A percentile compares a stretch with the other conserved stretches of the same genome.
phyloP scores from a whole-genome alignment of 2,329 filamentous ascomycete genomes.

The Cladosporium sp. region DNA sequence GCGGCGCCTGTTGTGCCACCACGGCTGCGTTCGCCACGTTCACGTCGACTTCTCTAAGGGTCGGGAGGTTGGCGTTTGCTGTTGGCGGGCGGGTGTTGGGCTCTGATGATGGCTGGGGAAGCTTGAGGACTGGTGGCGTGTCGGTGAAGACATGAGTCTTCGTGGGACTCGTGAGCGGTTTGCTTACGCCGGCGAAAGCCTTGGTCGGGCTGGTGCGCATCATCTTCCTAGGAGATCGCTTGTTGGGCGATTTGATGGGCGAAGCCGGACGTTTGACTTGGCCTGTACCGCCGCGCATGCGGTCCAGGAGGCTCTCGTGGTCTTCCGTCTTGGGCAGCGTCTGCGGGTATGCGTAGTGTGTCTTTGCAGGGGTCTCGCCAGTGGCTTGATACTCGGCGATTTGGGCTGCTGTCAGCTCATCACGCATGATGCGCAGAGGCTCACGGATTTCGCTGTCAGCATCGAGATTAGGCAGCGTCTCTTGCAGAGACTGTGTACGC shows the following conservation, averaged over 20 bases:
- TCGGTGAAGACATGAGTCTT: constrained; percentile 33
- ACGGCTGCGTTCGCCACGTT: constrained; percentile 33
- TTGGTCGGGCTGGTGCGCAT: constrained; percentile 12
- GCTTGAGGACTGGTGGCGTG: constrained; percentile 23
- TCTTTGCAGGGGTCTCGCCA: constrained; percentile 79
- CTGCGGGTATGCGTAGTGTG: constrained; percentile 74
- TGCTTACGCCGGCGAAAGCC: constrained; percentile 26
- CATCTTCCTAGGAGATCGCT: constrained; percentile 28
- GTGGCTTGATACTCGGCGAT: constrained; percentile 81
- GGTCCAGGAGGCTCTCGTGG: constrained; percentile 55
- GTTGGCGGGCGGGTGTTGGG: constrained; percentile 25
- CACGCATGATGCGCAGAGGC: constrained; percentile 67
- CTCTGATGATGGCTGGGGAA: constrained; percentile 17
- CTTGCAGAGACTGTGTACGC: constrained; percentile 51
- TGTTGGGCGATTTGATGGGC: constrained; percentile 31
- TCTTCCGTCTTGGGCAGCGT: constrained; percentile 70
- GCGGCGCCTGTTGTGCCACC: constrained; percentile 16
- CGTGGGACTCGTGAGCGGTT: constrained; percentile 25
- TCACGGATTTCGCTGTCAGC: constrained; percentile 56
- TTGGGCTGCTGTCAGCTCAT: constrained; percentile 59
- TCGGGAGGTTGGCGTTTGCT: constrained; percentile 24
- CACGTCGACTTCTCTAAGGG: constrained; percentile 47
- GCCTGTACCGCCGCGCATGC: constrained; percentile 40
- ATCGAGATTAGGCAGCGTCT: constrained; percentile 58
- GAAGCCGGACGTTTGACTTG: constrained; percentile 23